phyloP scores from a whole-genome alignment of 352 stramenopile species.

The Thraustochytrium sp. region DNA sequence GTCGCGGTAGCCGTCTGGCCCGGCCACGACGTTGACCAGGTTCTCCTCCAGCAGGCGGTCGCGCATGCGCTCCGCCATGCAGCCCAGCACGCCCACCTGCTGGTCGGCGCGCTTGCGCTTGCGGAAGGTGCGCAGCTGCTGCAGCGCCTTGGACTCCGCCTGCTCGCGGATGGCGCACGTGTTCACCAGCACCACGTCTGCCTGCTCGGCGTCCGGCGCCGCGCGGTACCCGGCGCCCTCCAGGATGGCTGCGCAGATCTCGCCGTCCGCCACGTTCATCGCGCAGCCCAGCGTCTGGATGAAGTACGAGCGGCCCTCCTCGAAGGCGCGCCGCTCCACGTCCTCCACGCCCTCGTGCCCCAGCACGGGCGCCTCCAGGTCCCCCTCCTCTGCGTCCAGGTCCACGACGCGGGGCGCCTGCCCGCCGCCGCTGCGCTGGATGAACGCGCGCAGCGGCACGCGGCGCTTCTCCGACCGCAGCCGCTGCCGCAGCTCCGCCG shows the following conservation, averaged over 20 bases:
- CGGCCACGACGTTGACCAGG: constrained; percentile 94
- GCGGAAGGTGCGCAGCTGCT: constrained; percentile 59
- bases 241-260: constrained; percentile 93
- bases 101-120: constrained; percentile 56
- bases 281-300: constrained; percentile 97
- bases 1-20: constrained; percentile 96
- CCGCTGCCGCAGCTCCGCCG: not conserved
- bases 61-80: constrained; percentile 99
- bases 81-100: constrained; percentile 91
- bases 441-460: not conserved
- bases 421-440: not conserved
- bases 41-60: constrained; percentile 86
- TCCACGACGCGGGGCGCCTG: not conserved
- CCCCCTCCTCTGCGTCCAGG: not conserved
- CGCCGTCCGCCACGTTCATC: constrained; percentile 98
- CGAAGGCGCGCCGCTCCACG: not conserved
- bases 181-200: constrained; percentile 94
- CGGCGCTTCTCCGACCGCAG: not conserved
- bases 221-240: constrained; percentile 58
- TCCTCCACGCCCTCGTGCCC: not conserved
- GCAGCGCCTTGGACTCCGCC: constrained; percentile 84
- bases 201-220: constrained; percentile 61
- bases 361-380: not conserved
- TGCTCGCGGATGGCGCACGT: constrained; percentile 99
- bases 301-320: constrained; percentile 41